These are phyloP conservation scores for Yamadazyma takamatsuzukensis DNA, from an alignment of 805 yeast species.

Conservation along the genomic window DNA sequence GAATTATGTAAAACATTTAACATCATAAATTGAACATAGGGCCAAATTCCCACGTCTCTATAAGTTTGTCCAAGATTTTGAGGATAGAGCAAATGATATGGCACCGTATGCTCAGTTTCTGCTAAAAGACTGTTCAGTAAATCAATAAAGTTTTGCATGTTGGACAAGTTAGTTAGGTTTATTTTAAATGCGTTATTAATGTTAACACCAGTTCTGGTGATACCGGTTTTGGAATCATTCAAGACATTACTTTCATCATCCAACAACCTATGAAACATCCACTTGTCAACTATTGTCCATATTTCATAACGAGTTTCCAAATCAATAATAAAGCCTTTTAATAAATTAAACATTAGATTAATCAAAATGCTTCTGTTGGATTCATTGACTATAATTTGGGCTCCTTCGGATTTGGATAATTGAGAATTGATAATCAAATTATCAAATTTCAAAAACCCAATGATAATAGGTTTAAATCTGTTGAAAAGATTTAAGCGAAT, in stretches of 20 bases:
- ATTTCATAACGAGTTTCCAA: conserved; percentile 40
- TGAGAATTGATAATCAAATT: conserved; percentile 23
- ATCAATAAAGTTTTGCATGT: conserved; percentile 57
- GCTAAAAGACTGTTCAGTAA: conserved; percentile 46
- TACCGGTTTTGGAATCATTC: conserved; percentile 3
- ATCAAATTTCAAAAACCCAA: conserved; percentile 37
- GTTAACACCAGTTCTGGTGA: conserved; percentile 9
- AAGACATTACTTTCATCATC: conserved; percentile 3
- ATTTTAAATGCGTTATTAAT: conserved; percentile 26
- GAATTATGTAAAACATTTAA: conserved; percentile 61
- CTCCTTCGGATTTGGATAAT: conserved; percentile 14
- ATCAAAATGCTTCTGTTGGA: conserved; percentile 33
- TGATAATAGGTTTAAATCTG: conserved; percentile 31
- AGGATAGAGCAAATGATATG: conserved; percentile 60
- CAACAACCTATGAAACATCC: conserved; percentile 50
- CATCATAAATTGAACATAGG: conserved; percentile 73
- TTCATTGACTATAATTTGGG: conserved; percentile 26
- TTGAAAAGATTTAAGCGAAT: conserved; percentile 25
- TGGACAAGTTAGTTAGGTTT: conserved; percentile 46
- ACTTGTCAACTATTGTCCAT: conserved; percentile 69
- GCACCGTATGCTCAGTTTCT: conserved; percentile 41
- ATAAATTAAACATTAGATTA: conserved; percentile 45
- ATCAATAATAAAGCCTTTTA: conserved; percentile 42
- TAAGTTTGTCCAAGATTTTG: conserved; percentile 55
- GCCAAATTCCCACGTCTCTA: conserved; percentile 67